Percentiles rank a stretch among this genome's conserved stretches.
Evolutionary conservation across 768 basidiomycete genomes (phyloP).

Genomic region (Tylopilus subfusipes): DNA sequence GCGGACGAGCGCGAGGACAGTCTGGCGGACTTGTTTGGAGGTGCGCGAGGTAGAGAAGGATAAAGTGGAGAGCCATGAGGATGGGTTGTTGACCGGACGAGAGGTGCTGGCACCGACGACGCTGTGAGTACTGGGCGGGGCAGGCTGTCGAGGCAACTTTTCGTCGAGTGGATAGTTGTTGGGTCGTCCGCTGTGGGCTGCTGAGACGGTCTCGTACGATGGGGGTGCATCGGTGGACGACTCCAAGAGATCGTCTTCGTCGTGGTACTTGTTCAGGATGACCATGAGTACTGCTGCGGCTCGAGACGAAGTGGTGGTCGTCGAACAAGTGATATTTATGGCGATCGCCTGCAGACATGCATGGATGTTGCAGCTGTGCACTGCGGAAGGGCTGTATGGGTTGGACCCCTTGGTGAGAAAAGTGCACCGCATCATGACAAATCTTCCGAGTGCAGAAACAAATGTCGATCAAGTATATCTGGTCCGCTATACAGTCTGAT

Average conservation of each 20-base stretch:
- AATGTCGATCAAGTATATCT: no score
- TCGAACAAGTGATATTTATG: neutral
- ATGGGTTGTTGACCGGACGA: neutral
- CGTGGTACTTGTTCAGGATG: constrained; percentile 19
- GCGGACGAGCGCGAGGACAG: constrained; percentile 51
- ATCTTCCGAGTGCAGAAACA: neutral
- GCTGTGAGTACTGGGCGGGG: neutral
- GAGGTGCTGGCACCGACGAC: neutral
- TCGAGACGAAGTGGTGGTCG: neutral
- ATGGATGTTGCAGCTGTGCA: neutral
- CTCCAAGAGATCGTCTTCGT: constrained; percentile 5
- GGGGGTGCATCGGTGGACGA: constrained; percentile 18
- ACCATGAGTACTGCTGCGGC: constrained; percentile 12
- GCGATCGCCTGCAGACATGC: neutral
- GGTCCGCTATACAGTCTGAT: no score
- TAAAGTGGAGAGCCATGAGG: constrained; percentile 18
- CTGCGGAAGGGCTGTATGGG: neutral
- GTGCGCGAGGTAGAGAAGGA: constrained; percentile 22
- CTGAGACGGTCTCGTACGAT: constrained; percentile 23
- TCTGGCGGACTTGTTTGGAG: constrained; percentile 48
- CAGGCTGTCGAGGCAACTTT: constrained; percentile 3
- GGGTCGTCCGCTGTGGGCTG: neutral
- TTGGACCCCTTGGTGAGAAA: no score
- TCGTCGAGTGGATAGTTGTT: constrained; percentile 2
- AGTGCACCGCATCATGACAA: constrained; percentile 36